Percentiles rank a stretch among this genome's conserved stretches.
phyloP scores from a whole-genome alignment of 306 rosid species.

The Phaseolus lunatus region DNA sequence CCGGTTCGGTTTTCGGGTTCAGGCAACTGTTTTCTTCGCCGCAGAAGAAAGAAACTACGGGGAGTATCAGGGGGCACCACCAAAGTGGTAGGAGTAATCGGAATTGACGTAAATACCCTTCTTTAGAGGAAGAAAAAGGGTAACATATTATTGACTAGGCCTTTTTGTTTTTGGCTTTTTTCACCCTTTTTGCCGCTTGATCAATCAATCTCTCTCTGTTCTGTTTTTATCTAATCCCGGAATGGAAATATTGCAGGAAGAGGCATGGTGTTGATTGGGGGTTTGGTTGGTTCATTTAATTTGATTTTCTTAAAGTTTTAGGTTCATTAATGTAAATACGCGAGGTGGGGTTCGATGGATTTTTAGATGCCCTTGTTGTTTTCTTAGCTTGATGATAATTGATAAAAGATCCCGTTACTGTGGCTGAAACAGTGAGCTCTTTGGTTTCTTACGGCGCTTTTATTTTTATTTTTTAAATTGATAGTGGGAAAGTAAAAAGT shows the following conservation, averaged over 20 bases:
- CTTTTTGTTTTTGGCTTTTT: slow-evolving; percentile 1
- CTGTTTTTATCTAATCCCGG: not conserved
- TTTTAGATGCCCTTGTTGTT: slow-evolving; percentile 26
- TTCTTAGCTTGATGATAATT: not conserved
- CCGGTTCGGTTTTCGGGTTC: slow-evolving; percentile 85
- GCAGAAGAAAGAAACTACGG: slow-evolving; percentile 67
- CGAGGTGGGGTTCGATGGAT: slow-evolving; percentile 22
- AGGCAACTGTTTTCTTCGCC: slow-evolving; percentile 83
- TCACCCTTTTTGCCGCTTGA: slow-evolving; percentile 19
- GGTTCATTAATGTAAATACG: slow-evolving; percentile 59
- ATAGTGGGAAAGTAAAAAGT: not conserved
- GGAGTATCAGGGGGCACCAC: slow-evolving; percentile 36
- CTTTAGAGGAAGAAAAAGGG: not conserved
- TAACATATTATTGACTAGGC: slow-evolving; percentile 40
- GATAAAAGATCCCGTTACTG: slow-evolving; percentile 24
- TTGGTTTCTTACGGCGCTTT: not conserved
- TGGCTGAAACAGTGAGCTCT: slow-evolving; percentile 26
- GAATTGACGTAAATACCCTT: slow-evolving; percentile 45
- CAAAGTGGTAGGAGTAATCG: slow-evolving; percentile 57
- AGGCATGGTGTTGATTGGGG: slow-evolving; percentile 46
- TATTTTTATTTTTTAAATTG: not conserved
- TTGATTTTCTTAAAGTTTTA: slow-evolving; percentile 33
- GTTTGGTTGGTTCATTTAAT: not conserved
- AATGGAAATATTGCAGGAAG: slow-evolving; percentile 52
- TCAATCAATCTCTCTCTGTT: slow-evolving; percentile 34